phyloP scores from a whole-genome alignment of 2,329 filamentous ascomycete genomes.

The Xylaria sp. region DNA sequence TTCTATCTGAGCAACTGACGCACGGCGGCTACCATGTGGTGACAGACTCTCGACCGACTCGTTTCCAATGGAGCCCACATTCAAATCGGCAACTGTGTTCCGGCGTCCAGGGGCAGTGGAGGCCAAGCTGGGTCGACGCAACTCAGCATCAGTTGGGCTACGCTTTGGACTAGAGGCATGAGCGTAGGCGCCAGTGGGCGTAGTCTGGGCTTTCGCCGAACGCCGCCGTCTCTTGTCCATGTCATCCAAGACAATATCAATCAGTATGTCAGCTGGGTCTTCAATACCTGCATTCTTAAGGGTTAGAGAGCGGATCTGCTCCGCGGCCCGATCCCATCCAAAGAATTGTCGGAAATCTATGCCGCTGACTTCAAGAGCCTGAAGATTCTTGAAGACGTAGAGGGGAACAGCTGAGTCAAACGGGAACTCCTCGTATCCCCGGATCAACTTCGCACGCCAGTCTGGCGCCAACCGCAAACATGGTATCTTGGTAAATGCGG shows the following conservation, averaged over 20 bases:
- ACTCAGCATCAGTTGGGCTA: slow-evolving; percentile 69
- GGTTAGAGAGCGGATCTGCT: slow-evolving; percentile 87
- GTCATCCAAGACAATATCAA: slow-evolving; percentile 93
- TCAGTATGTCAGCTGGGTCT: slow-evolving; percentile 86
- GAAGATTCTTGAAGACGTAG: slow-evolving; percentile 97
- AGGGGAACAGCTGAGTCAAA: slow-evolving; percentile 97
- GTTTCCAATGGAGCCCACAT: slow-evolving; percentile 64
- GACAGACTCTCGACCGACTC: slow-evolving; percentile 52
- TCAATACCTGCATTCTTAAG: slow-evolving; percentile 87
- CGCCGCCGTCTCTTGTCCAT: slow-evolving; percentile 90
- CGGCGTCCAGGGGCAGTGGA: slow-evolving; percentile 66
- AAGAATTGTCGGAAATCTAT: slow-evolving; percentile 97
- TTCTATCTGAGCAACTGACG: slow-evolving; percentile 54
- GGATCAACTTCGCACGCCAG: slow-evolving; percentile 86
- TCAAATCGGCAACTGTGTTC: slow-evolving; percentile 53
- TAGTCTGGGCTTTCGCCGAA: slow-evolving; percentile 83
- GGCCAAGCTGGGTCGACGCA: slow-evolving; percentile 71
- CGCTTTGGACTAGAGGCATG: slow-evolving; percentile 61
- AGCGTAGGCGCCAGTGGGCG: slow-evolving; percentile 75
- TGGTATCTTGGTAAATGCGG: slow-evolving; percentile 97
- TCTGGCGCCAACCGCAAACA: slow-evolving; percentile 90
- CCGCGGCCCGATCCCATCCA: slow-evolving; percentile 92
- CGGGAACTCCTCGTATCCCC: slow-evolving; percentile 95
- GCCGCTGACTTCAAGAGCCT: slow-evolving; percentile 90
- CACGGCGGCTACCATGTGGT: slow-evolving; percentile 46